Conservation (phyloP, 495 filamentous ascomycete species). For the Emericellopsis terricola region DNA sequence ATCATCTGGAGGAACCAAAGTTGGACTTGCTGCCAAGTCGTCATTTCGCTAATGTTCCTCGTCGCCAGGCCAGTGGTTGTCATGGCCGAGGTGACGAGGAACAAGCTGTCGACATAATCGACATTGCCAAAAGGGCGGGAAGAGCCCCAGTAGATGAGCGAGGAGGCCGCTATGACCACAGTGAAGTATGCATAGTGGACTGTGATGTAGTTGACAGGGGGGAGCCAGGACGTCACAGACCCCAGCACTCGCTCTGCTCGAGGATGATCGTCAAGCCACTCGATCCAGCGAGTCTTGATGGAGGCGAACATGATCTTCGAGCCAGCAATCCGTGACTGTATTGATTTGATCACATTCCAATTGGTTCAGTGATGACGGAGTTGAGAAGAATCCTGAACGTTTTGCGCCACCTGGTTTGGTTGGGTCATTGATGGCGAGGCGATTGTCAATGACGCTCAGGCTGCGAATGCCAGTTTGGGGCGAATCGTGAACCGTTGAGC, state of each 20-base stretch:
- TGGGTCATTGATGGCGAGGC: no score
- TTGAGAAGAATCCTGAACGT: no score
- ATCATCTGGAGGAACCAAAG: constrained; percentile 57
- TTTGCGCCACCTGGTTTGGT: no score
- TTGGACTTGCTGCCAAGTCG: constrained; percentile 60
- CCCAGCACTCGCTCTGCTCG: neutral
- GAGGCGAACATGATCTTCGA: neutral
- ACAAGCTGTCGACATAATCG: constrained; percentile 57
- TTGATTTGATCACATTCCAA: no score
- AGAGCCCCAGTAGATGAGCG: constrained; percentile 55
- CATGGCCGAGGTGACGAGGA: constrained; percentile 63
- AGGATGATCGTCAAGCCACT: constrained; percentile 7
- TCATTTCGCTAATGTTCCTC: constrained; percentile 46
- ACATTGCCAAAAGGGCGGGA: constrained; percentile 41
- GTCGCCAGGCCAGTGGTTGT: constrained; percentile 62
- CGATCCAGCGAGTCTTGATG: constrained; percentile 1
- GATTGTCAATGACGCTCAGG: no score
- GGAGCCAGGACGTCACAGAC: constrained; percentile 16
- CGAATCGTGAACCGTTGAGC: no score
- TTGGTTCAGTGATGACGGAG: no score
- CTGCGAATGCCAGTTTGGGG: no score
- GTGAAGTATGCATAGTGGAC: constrained; percentile 62
- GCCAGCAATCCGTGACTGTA: no score
- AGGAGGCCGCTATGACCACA: constrained; percentile 39
- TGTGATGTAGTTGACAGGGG: constrained; percentile 59